Evolutionary conservation across 2,329 filamentous ascomycete species (phyloP), one percentile per base, ranked within the genome.

Genomic region (Aspergillus aculeatinus): DNA sequence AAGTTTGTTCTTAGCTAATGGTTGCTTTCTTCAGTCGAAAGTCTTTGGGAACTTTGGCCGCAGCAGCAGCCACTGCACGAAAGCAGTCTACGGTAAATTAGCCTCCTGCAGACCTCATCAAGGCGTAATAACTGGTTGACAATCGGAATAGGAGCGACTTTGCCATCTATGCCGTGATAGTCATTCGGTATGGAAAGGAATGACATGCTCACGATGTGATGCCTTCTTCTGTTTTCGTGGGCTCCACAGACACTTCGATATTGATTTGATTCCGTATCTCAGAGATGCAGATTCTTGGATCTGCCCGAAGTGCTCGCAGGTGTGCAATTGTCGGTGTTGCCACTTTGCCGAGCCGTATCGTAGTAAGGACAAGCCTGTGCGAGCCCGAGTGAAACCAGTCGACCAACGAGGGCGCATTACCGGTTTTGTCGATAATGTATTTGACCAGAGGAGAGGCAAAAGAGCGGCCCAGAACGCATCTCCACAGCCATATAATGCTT

Each of bases 341-440:
- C 74, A 74, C 60, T 75, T 75, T 55, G 19, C 63, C 6, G 67
- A 66, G 9, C 71, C 72, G 21, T 74, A 76, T 61, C 62, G 68
- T 27, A 74, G 72, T 58, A 70, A 67, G 51, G 70, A 74, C 58
- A 74, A 74, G 44, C 73, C 73, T 2, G 67, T 71, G 64, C 55
- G 73, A 66, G 57, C 65, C 63, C 68, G 73, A 25, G 66, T 75
- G 25, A 74, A 73, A 54, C 68, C 73, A 3, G 62, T 64, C 29
- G 74, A 76, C 58, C 51, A 70, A 23, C 67, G 74, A 19, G 72
- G 74, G 1, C 72, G 73, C 52, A 64, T 69, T 19, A 67, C 71
- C 63, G 74, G 74, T 2, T 75, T 76, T 65, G 70, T 71, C 6
- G 74, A 76, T 57, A 76, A 76, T 62, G 73, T 76, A 3, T 75